phyloP scores from a whole-genome alignment of 345 rosid species.

The Dovyalis caffra region DNA sequence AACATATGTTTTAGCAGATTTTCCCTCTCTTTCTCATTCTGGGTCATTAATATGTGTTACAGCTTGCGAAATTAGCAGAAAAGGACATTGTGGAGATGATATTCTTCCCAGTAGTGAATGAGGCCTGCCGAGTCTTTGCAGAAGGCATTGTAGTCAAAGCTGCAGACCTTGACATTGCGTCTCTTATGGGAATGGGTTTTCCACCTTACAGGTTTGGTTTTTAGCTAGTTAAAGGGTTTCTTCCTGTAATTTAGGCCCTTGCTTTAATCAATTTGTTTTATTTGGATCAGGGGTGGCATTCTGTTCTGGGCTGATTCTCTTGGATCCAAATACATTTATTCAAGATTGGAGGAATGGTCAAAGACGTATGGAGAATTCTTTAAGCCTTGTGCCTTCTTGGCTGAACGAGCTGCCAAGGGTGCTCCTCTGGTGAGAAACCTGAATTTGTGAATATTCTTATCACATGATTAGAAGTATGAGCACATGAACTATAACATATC shows the following conservation, averaged over 20 bases:
- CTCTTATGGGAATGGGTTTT: constrained; percentile 94
- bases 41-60: constrained; percentile 10
- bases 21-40: background rate
- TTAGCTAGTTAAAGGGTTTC: background rate
- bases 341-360: constrained; percentile 81
- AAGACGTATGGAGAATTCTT: constrained; percentile 77
- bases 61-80: constrained; percentile 69
- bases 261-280: constrained; percentile 12
- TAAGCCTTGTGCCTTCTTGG: constrained; percentile 87
- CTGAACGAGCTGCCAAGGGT: constrained; percentile 68
- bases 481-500: background rate
- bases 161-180: constrained; percentile 85
- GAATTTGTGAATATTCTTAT: background rate
- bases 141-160: constrained; percentile 96
- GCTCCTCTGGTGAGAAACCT: constrained; percentile 37
- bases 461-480: background rate
- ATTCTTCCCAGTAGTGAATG: constrained; percentile 93
- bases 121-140: constrained; percentile 85
- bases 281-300: constrained; percentile 75
- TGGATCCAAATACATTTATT: constrained; percentile 28
- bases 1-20: background rate
- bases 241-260: background rate
- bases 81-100: constrained; percentile 89
- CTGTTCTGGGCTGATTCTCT: constrained; percentile 79
- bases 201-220: constrained; percentile 75